Evolutionary conservation across 2,329 filamentous ascomycete genomes (phyloP), one percentile per base, ranked within the genome.

Genomic region (Ophiosphaerella narmari): DNA sequence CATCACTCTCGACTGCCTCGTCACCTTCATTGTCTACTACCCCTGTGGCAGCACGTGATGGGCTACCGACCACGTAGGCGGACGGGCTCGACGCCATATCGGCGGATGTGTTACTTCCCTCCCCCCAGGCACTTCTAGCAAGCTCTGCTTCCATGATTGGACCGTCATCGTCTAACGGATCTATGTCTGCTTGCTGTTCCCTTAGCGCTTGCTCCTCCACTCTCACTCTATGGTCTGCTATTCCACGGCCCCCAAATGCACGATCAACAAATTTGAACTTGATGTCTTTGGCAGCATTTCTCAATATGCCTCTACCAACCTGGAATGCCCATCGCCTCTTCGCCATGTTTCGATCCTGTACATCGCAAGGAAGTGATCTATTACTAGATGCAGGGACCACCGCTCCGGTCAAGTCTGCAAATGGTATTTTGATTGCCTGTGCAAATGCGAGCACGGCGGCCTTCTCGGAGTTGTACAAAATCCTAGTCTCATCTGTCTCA

Each of bases 221-320:
- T 39, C 41, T 74, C 59, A 54, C 75, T 62, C 18, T 67, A 9
- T 59, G 68, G 35, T 80, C 60, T 1, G 73, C 69, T 11, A 77
- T 74, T 5, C 80, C 79, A n/a, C 81, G 66, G 0, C 85, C 85
- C 29, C 85, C 84, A 69, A 86, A 87, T 4, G 83, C 82, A 29
- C 78, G 77, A 61, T 86, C 84, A 16, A 85, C 80, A 54, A 80
- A 80, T 13, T 76, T 73, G 66, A 82, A 86, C 36, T 81, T 80
- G 39, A 87, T 74, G 2, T 77, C 78, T 53, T 79, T 78, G 0
- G 77, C 79, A 16, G 80, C 80, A 58, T 82, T 81, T 74, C 85
- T 78, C 39, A 88, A 64, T 2, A 88, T 59, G 1, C 84, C 82
- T 47, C 84, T 76, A 1, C 80, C 83, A 13, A 87, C 81, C 46